Evolutionary conservation across 2,329 filamentous ascomycete species (phyloP).

Genomic region (Colletotrichum lupini): DNA sequence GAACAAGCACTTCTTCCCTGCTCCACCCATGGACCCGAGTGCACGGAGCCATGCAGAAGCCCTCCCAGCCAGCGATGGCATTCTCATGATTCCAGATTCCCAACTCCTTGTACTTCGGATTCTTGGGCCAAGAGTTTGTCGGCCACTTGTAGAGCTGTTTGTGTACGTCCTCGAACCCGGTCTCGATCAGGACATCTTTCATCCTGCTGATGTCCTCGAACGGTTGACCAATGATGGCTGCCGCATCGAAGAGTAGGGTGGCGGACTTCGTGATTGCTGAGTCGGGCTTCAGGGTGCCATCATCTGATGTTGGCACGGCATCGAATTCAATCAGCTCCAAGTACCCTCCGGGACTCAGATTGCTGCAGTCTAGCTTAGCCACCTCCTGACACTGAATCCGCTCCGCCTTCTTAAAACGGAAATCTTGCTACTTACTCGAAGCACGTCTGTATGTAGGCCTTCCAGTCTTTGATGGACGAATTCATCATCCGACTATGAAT

Average conservation of each 20-base stretch:
- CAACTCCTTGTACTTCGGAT: conserved; percentile 61
- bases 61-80: neutral
- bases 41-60: neutral
- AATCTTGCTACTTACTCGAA: conserved; percentile 39
- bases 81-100: conserved; percentile 37
- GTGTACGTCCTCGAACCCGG: conserved; percentile 63
- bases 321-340: conserved; percentile 48
- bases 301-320: conserved; percentile 51
- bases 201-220: conserved; percentile 42
- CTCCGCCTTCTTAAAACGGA: neutral
- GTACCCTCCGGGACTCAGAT: conserved; percentile 49
- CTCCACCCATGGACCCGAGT: neutral
- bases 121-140: conserved; percentile 61
- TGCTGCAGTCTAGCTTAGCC: neutral
- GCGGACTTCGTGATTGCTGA: conserved; percentile 45
- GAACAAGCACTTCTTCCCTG: neutral
- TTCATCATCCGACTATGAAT: conserved; percentile 13
- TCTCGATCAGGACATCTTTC: conserved; percentile 56
- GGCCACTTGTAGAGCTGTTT: conserved; percentile 62
- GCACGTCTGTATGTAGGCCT: conserved; percentile 39
- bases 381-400: too few species aligned
- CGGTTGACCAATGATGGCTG: conserved; percentile 42
- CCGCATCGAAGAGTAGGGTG: conserved; percentile 43
- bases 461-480: neutral
- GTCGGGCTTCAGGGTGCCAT: conserved; percentile 47